Base-by-base conservation (phyloP, 1,284 basidiomycete species). In the Ceratobasidium sp. region DNA sequence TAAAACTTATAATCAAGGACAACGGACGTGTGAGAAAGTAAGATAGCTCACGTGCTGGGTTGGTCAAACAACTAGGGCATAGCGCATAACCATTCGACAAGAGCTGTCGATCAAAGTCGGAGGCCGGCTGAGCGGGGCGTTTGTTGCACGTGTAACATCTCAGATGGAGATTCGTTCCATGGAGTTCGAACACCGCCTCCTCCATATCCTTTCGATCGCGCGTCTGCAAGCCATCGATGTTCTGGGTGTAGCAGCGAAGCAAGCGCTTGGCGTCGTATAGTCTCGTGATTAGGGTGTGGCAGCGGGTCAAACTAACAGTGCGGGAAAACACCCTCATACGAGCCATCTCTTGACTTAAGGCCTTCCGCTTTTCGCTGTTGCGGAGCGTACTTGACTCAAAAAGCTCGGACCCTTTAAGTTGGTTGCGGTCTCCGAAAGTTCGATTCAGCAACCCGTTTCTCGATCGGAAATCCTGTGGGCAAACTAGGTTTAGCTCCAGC, bases 221-320 rank as follows among this genome's bases (percentile, higher is more conserved):
- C 1, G 61, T 63, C 36, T 63, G 44, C 16, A 63, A n/a, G 4
- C 44, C 61, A 16, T 63, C 61, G 25, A 63, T 48, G 25, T 63
- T 63, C 25, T 49, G 44, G 14, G 61, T 58, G 21, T 58, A 58
- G n/a, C 56, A 58, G 2, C 36, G 56, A 38, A 38, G 2, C 30
- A 58, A 38, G 8, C 28, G 23, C 3, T 25, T 23, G 9, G 40
- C 16, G 46, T 63, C 44, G 2, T 30, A 49, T 14, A 63, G 25
- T 9, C 1, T 14, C 8, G 8, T 18, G 21, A 63, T 63, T 1
- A 48, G 25, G 1, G 3, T 1, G 25, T 63, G 61, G 21, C 42
- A 63, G 12, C 21, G 3, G 0, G 59, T 61, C 12, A 2, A 5
- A 14, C 3, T 8, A 2, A 21, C 59, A 5, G 25, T 5, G 1